Evolutionary conservation across 257 asterid genomes (phyloP), one percentile per base, ranked within the genome.

Genomic region (Thymus mandschuricus): DNA sequence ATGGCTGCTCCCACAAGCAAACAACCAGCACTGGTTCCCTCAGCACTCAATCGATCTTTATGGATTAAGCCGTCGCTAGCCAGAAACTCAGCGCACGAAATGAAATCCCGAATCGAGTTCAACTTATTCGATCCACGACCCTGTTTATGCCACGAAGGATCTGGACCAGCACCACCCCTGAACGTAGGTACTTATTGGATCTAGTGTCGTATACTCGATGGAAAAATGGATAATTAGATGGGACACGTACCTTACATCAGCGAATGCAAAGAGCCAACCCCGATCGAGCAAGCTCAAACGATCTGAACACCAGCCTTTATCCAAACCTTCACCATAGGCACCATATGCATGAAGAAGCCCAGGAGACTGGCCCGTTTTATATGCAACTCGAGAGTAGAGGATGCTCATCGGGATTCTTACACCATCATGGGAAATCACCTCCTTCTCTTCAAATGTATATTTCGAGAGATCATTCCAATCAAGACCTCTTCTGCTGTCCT

Each of bases 341-440:
- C 99, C 98, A 60, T 95, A 95, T 54, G 87, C 99, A 76, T 95
- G 93, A 66, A 94, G 88, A 79, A 94, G 84, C 31, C 96, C 97
- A 0, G 99, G 97, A 79, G 95, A 89, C 38, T 68, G 83, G 10
- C 91, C 96, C 71, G 69, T 81, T 68, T 27, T 76, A 75, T 84
- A 86, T n/a, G 88, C 81, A 66, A 67, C 79, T 28, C 72, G 75
- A 29, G 94, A 95, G 79, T 76, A 88, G 59, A 95, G 68, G 66
- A 95, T 77, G 66, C 96, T 95, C 72, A 92, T 68, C 10, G 96
- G 98, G 80, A 95, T 72, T 84, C 61, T 81, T 57, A 72, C 82
- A 40, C 97, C 99, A 67, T 95, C 99, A 59, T 74, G 84, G 34
- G 97, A 87, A 64, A 83, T 62, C 50, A 87, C 93, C 79, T 89